These are phyloP conservation scores for Elsinoe fawcettii DNA, from an alignment of 2,329 filamentous ascomycete species.

Conservation along the genomic window DNA sequence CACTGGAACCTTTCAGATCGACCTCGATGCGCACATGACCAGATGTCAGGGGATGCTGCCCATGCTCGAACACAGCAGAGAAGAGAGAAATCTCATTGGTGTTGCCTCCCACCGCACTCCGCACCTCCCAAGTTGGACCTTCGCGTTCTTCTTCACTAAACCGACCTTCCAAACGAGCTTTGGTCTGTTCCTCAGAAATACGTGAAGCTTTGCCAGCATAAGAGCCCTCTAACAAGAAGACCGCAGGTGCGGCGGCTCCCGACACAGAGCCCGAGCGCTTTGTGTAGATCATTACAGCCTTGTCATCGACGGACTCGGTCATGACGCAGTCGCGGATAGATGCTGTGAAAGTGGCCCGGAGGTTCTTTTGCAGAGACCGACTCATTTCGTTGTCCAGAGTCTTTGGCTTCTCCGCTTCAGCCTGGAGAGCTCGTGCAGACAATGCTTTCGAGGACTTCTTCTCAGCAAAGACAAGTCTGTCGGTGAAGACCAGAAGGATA, in stretches of 20 bases:
- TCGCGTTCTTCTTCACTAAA: conserved; percentile 81
- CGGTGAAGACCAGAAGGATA: conserved; percentile 76
- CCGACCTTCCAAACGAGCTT: conserved; percentile 76
- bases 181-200: conserved; percentile 76
- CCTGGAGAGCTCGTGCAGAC: conserved; percentile 68
- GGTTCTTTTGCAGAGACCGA: conserved; percentile 54
- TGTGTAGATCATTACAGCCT: conserved; percentile 15
- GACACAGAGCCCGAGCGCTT: neutral
- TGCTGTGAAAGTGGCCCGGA: conserved; percentile 50
- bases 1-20: conserved; percentile 42
- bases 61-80: conserved; percentile 66
- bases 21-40: conserved; percentile 60
- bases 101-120: conserved; percentile 53
- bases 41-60: conserved; percentile 61
- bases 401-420: conserved; percentile 74
- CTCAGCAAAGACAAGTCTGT: conserved; percentile 68
- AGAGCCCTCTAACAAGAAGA: conserved; percentile 62
- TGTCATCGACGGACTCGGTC: conserved; percentile 17
- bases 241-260: conserved; percentile 7
- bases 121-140: conserved; percentile 69
- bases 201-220: conserved; percentile 72
- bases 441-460: conserved; percentile 57
- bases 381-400: conserved; percentile 41
- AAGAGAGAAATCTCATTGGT: conserved; percentile 48
- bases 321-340: conserved; percentile 15